A percentile compares a stretch with the other conserved stretches of the same genome.
Conservation (phyloP, 106 monocot genomes). For the Acorus calamus region DNA sequence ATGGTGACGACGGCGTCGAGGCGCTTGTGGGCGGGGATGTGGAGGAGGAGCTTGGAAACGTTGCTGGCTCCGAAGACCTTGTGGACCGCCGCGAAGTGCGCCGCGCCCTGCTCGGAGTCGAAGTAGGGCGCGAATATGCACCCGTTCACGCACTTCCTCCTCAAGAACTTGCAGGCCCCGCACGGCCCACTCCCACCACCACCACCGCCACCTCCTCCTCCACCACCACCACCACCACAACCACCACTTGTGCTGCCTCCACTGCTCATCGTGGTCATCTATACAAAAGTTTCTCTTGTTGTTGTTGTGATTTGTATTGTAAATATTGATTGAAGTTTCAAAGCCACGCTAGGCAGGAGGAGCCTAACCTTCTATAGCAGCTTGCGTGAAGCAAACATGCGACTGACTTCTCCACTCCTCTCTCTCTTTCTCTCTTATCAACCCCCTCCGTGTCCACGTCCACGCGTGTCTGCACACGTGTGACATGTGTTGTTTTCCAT, state of each 20-base stretch:
- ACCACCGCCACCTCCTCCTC: conserved; percentile 12
- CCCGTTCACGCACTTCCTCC: conserved; percentile 89
- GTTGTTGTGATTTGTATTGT: conserved; percentile 33
- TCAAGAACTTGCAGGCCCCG: conserved; percentile 93
- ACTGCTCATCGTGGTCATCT: background rate
- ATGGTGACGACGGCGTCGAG: conserved; percentile 95
- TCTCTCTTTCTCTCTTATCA: conserved; percentile 1
- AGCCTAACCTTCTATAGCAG: conserved; percentile 30
- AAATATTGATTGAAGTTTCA: conserved; percentile 84
- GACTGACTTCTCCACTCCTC: conserved; percentile 12
- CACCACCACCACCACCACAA: conserved; percentile 3
- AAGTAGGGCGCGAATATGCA: conserved; percentile 99
- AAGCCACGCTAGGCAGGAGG: conserved; percentile 77
- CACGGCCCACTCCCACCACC: conserved; percentile 69
- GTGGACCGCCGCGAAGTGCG: conserved; percentile 94
- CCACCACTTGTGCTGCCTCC: conserved; percentile 28
- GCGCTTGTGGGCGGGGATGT: conserved; percentile 80
- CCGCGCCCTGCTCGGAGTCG: conserved; percentile 89
- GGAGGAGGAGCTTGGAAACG: conserved; percentile 87
- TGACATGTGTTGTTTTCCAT: too few relatives aligned
- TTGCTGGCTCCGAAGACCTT: conserved; percentile 99
- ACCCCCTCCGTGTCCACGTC: background rate
- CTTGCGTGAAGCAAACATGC: conserved; percentile 99
- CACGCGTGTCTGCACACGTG: background rate
- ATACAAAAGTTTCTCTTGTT: background rate